Evolutionary conservation across 192 early-diverging fungal genomes (phyloP).

Genomic region (Piromyces sp.): DNA sequence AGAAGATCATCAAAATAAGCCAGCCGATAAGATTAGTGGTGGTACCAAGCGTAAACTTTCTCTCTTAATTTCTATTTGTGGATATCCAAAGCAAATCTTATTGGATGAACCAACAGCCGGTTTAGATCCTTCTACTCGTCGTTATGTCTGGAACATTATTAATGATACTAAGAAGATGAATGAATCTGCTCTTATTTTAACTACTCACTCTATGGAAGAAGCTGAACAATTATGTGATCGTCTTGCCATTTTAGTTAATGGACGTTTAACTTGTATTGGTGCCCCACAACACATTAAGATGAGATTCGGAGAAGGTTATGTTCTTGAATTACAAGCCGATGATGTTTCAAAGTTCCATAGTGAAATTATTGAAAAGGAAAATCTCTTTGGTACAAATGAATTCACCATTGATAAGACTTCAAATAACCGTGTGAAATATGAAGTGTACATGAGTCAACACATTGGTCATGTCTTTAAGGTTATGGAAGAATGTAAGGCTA

Average conservation of each 20-base stretch:
- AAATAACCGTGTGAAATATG: neutral
- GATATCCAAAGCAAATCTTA: slow-evolving; percentile 7
- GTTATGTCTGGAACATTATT: slow-evolving; percentile 29
- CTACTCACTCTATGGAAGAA: neutral
- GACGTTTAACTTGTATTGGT: neutral
- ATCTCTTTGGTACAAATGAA: neutral
- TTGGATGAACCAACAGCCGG: slow-evolving; percentile 21
- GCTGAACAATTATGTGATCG: neutral
- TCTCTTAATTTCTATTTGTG: slow-evolving; percentile 6
- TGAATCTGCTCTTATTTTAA: neutral
- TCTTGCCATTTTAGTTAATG: neutral
- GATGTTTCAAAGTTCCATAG: neutral
- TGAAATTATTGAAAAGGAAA: neutral
- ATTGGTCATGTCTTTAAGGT: slow-evolving; percentile 24
- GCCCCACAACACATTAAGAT: neutral
- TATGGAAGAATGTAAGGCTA: slow-evolving; percentile 14
- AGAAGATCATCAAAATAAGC: slow-evolving; percentile 9
- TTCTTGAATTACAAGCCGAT: neutral
- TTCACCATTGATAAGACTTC: neutral
- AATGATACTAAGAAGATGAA: neutral
- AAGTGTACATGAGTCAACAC: neutral
- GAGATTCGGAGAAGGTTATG: neutral
- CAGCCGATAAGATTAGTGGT: slow-evolving; percentile 6
- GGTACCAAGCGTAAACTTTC: slow-evolving; percentile 7
- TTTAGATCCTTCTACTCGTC: slow-evolving; percentile 24